Percentiles rank a stretch among this genome's conserved stretches.
These are phyloP conservation scores for Pichia phayaonensis DNA, from an alignment of 805 yeast species.

Conservation along the genomic window DNA sequence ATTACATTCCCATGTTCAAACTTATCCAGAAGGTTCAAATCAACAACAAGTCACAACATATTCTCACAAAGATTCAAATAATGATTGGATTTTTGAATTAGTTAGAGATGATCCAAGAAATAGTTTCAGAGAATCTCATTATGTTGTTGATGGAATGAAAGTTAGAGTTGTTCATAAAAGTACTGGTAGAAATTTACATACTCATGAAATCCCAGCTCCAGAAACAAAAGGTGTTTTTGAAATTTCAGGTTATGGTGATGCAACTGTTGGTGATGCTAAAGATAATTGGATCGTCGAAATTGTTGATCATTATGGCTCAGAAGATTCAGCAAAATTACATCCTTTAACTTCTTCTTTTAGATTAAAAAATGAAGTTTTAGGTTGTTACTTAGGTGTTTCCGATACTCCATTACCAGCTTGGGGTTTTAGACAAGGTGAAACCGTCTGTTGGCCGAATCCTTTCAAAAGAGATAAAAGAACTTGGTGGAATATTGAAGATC, in stretches of 20 bases:
- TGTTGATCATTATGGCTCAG: conserved; percentile 51
- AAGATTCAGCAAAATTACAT: conserved; percentile 47
- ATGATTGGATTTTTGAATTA: conserved; percentile 69
- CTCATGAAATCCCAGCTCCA: conserved; percentile 77
- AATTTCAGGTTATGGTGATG: conserved; percentile 81
- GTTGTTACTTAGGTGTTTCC: conserved; percentile 73
- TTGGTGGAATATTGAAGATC: conserved; percentile 83
- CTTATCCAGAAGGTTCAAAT: conserved; percentile 84
- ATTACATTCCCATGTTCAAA: conserved; percentile 80
- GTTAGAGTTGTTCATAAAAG: conserved; percentile 65
- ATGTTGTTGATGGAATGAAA: conserved; percentile 52
- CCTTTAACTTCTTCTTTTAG: conserved; percentile 74
- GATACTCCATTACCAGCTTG: conserved; percentile 65
- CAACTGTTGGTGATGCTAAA: conserved; percentile 62
- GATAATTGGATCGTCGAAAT: conserved; percentile 91
- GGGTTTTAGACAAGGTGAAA: conserved; percentile 88
- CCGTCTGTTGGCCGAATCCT: conserved; percentile 65
- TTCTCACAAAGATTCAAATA: conserved; percentile 84
- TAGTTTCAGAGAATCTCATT: conserved; percentile 26
- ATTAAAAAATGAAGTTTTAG: conserved; percentile 51
- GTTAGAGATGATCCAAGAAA: conserved; percentile 38
- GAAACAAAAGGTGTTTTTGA: conserved; percentile 61
- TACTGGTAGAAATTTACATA: conserved; percentile 72
- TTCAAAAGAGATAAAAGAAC: conserved; percentile 73
- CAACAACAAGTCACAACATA: conserved; percentile 97